Conservation (phyloP, 441 rosid species). For the Syzygium syzygioides region DNA sequence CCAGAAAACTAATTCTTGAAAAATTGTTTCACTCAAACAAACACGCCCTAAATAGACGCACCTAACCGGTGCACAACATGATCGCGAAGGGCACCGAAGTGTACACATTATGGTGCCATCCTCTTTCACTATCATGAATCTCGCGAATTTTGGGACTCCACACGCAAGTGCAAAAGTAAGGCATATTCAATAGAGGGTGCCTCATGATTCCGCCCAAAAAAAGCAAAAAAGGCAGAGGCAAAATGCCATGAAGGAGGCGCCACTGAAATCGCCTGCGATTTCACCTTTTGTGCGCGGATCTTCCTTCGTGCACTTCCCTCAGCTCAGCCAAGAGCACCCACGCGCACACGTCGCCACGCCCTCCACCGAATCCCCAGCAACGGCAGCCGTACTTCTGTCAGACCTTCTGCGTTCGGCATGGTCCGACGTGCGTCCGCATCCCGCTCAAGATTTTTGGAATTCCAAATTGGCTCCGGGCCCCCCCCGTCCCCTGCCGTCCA, state of each 20-base stretch:
- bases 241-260: not conserved
- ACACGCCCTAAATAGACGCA: not conserved
- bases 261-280: not conserved
- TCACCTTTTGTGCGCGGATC: not conserved
- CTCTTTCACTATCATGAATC: not conserved
- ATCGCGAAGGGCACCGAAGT: not conserved
- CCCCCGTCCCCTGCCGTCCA: constrained; percentile 2
- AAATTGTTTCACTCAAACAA: no score
- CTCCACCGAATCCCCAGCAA: constrained; percentile 19
- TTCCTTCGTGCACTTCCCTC: not conserved
- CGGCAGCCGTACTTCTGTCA: not conserved
- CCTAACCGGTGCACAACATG: not conserved
- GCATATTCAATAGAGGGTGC: not conserved
- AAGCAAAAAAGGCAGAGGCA: not conserved
- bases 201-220: not conserved
- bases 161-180: not conserved
- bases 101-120: not conserved
- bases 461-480: not conserved
- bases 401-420: not conserved
- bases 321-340: not conserved
- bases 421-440: not conserved
- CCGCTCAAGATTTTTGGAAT: not conserved
- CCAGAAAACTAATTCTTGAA: fast-evolving
- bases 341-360: not conserved
- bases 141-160: not conserved